Evolutionary conservation across 2,329 filamentous ascomycete genomes (phyloP).

Genomic region (Leptographium lundbergii): DNA sequence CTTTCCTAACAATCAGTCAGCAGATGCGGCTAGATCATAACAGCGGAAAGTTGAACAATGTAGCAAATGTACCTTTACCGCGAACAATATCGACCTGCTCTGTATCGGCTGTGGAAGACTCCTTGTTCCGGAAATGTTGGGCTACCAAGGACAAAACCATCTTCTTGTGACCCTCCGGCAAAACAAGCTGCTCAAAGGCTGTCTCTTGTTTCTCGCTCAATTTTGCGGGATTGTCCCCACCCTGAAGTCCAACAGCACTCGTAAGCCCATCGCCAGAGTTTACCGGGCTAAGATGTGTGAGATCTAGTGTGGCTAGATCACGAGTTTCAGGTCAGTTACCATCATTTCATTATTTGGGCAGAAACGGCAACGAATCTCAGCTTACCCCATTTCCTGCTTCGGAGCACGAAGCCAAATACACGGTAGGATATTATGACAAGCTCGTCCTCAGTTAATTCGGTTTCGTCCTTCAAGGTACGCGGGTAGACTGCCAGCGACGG

Average conservation of each 20-base stretch:
- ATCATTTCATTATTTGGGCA: not conserved
- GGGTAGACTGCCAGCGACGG: too few relatives aligned
- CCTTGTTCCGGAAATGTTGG: not conserved
- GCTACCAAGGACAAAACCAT: not conserved
- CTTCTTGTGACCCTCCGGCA: not conserved
- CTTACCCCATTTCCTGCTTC: too few relatives aligned
- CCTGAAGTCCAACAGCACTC: not conserved
- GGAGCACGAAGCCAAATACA: too few relatives aligned
- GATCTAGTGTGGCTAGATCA: not conserved
- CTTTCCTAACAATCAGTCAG: too few relatives aligned
- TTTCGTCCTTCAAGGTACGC: too few relatives aligned
- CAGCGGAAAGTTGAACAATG: too few relatives aligned
- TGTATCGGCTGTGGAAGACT: not conserved
- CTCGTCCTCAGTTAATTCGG: too few relatives aligned
- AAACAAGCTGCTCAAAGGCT: not conserved
- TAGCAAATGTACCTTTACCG: not conserved
- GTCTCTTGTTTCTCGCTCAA: too few relatives aligned
- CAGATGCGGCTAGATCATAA: too few relatives aligned
- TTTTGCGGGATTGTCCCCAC: not conserved
- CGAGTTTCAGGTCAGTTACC: not conserved
- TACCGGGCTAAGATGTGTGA: not conserved
- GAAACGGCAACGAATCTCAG: too few relatives aligned
- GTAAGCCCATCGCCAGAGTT: not conserved
- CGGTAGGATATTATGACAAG: too few relatives aligned
- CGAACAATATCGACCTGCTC: not conserved